Percentiles rank a stretch among this genome's conserved stretches.
Evolutionary conservation across 176 grass and related monocot genomes (phyloP).

Genomic region (Otatea glauca): DNA sequence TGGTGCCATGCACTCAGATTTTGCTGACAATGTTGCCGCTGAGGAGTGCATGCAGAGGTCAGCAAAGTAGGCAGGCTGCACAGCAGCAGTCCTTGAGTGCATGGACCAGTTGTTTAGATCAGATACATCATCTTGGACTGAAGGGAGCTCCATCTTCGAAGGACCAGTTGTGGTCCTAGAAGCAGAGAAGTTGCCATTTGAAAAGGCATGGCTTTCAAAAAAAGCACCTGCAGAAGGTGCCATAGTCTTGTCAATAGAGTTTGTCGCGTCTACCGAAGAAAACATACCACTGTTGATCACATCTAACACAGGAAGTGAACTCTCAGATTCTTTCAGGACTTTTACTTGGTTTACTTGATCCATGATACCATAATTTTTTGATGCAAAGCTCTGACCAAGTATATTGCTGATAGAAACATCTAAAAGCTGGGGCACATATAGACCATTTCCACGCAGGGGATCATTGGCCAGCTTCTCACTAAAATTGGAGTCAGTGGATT

Average conservation of each 20-base stretch:
- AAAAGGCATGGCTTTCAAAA: constrained; percentile 65
- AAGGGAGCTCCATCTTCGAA: constrained; percentile 98
- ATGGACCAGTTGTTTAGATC: constrained; percentile 54
- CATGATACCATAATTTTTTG: constrained; percentile 51
- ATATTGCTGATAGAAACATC: constrained; percentile 56
- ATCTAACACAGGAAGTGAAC: constrained; percentile 49
- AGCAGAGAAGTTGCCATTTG: constrained; percentile 80
- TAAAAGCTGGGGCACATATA: constrained; percentile 46
- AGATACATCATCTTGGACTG: constrained; percentile 86
- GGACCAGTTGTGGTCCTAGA: constrained; percentile 63
- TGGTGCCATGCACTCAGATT: constrained; percentile 50
- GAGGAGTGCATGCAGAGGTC: constrained; percentile 50
- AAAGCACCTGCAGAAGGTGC: constrained; percentile 45
- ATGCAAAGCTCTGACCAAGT: constrained; percentile 44
- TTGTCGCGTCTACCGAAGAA: constrained; percentile 50
- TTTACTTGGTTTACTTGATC: constrained; percentile 54
- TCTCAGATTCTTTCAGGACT: constrained; percentile 58
- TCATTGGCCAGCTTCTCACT: constrained; percentile 57
- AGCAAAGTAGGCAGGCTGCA: constrained; percentile 48
- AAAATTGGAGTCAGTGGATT: constrained; percentile 25
- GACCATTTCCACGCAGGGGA: constrained; percentile 47
- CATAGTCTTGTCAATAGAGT: constrained; percentile 46
- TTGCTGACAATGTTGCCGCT: constrained; percentile 37
- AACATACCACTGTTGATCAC: constrained; percentile 38
- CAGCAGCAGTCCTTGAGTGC: constrained; percentile 37